Percentiles rank a stretch among this genome's conserved stretches.
Conservation (phyloP, 2,329 filamentous ascomycete species). For the Dactylonectria estremocensis region DNA sequence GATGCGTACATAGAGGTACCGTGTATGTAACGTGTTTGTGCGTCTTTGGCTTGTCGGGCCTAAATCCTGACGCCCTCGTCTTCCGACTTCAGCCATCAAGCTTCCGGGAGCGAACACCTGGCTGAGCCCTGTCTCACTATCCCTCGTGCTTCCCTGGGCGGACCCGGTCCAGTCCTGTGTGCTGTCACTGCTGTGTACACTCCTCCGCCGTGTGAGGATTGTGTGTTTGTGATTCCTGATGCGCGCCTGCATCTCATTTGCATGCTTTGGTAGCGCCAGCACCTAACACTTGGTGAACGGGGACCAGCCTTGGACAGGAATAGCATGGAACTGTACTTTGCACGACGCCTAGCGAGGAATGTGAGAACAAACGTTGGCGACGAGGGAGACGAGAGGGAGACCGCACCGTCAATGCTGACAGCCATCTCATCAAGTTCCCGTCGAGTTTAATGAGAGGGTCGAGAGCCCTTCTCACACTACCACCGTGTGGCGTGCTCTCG, state of each 20-base stretch:
- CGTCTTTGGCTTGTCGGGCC: slow-evolving; percentile 14
- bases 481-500: not conserved
- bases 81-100: not conserved
- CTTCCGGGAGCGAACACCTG: slow-evolving; percentile 17
- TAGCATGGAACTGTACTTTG: not conserved
- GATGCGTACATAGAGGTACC: not conserved
- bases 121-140: slow-evolving; percentile 15
- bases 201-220: slow-evolving; percentile 10
- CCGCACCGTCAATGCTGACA: not conserved
- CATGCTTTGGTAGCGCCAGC: slow-evolving; percentile 24
- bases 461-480: not conserved
- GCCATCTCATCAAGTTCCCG: not conserved
- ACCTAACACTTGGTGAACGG: not conserved
- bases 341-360: not conserved
- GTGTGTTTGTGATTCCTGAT: slow-evolving; percentile 23
- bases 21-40: slow-evolving; percentile 9
- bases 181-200: not conserved
- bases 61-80: not conserved
- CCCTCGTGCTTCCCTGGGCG: not conserved
- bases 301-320: slow-evolving; percentile 20
- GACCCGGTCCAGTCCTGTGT: not conserved
- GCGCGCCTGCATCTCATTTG: slow-evolving; percentile 35
- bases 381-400: not conserved
- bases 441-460: slow-evolving; percentile 17
- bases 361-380: not conserved